These are phyloP conservation scores for Cercospora nicotianae DNA, from an alignment of 2,329 filamentous ascomycete genomes.

Conservation along the genomic window DNA sequence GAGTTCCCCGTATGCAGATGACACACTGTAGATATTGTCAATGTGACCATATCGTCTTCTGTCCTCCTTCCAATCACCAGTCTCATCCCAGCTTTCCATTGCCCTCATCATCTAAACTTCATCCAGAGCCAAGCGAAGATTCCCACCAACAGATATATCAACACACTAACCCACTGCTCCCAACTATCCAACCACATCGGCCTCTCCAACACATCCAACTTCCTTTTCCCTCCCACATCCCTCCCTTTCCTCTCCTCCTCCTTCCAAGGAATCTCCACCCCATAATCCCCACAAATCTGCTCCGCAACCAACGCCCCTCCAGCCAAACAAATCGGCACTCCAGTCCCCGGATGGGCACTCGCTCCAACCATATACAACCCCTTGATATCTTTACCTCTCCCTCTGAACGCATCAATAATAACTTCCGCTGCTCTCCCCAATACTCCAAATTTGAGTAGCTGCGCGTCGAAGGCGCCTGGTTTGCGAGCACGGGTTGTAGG, in stretches of 20 bases:
- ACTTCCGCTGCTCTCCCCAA: slow-evolving; percentile 30
- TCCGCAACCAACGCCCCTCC: slow-evolving; percentile 64
- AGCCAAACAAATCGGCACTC: slow-evolving; percentile 71
- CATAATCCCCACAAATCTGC: slow-evolving; percentile 50
- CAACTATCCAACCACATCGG: slow-evolving; percentile 34
- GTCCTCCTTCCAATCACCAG: neutral
- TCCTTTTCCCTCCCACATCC: slow-evolving; percentile 20
- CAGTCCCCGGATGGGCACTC: slow-evolving; percentile 73
- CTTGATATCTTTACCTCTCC: slow-evolving; percentile 42
- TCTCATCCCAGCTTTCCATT: no score
- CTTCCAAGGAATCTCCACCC: slow-evolving; percentile 45
- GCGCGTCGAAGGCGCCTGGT: slow-evolving; percentile 42
- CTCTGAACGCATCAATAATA: slow-evolving; percentile 30
- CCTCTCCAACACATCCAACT: slow-evolving; percentile 34
- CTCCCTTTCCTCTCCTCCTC: slow-evolving; percentile 16
- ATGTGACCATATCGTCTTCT: neutral
- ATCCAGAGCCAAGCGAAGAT: neutral
- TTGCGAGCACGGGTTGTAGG: slow-evolving; percentile 60
- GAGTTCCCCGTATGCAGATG: no score
- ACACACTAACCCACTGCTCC: slow-evolving; percentile 28
- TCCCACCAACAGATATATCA: slow-evolving; percentile 16
- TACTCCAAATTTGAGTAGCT: slow-evolving; percentile 30
- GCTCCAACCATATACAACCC: slow-evolving; percentile 71
- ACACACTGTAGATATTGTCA: no score
- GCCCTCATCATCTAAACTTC: neutral